Percentiles rank a stretch among this genome's conserved stretches.
These are phyloP conservation scores for Saturnispora sekii DNA, from an alignment of 805 yeast species.

Conservation along the genomic window DNA sequence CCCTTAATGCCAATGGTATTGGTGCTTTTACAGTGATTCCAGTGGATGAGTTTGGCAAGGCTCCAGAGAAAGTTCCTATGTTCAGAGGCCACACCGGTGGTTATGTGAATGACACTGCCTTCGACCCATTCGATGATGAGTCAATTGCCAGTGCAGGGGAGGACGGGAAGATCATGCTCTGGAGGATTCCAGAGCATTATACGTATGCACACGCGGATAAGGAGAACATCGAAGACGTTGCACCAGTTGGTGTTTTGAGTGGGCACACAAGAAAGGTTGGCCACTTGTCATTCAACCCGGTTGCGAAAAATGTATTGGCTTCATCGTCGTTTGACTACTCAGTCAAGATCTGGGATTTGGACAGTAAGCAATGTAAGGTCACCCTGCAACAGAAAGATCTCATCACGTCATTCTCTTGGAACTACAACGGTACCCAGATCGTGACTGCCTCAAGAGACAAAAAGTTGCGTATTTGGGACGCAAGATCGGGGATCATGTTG, in stretches of 20 bases:
- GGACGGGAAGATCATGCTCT: conserved; percentile 68
- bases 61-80: conserved; percentile 87
- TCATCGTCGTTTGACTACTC: conserved; percentile 87
- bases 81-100: conserved; percentile 97
- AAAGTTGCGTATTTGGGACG: conserved; percentile 84
- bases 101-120: conserved; percentile 89
- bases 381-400: conserved; percentile 82
- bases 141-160: conserved; percentile 74
- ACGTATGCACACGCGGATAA: conserved; percentile 49
- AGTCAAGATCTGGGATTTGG: conserved; percentile 85
- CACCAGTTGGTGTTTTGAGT: conserved; percentile 56
- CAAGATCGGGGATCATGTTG: conserved; percentile 60
- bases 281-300: conserved; percentile 81
- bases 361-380: conserved; percentile 56
- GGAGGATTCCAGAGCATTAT: conserved; percentile 82
- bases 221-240: conserved; percentile 53
- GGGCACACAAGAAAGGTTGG: conserved; percentile 97
- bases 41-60: conserved; percentile 73
- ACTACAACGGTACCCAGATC: conserved; percentile 75
- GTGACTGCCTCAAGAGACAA: conserved; percentile 92
- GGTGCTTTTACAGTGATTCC: conserved; percentile 97
- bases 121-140: conserved; percentile 80
- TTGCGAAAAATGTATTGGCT: conserved; percentile 78
- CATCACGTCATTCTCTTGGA: conserved; percentile 89
- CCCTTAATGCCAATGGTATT: conserved; percentile 89